Evolutionary conservation across 192 early-diverging fungal species (phyloP), one percentile per base, ranked within the genome.

Genomic region (Entomortierella parvispora): DNA sequence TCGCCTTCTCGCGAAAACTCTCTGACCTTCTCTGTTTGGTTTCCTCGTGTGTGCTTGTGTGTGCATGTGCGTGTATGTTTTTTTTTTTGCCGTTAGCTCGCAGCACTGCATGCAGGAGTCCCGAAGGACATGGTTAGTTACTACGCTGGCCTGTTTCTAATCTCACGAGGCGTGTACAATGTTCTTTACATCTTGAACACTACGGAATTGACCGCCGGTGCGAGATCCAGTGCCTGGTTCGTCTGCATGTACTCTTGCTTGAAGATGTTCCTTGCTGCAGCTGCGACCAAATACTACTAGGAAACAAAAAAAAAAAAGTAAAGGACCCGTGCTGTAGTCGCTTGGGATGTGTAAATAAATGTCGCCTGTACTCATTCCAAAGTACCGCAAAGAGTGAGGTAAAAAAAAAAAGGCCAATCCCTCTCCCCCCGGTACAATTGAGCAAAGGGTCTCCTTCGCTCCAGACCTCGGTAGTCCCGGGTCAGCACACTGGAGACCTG

Each of bases 101-200:
- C 52, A 31, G 52, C 52, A 9, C 26, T 54, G 28, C 31, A 54
- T 54, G 52, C 52, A 14, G 52, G 52, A 14, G 29, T 54, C 31
- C 29, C 52, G 11, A 54, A 32, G 52, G 52, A 54, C 10, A 31
- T 32, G 6, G 52, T 54, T 9, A 54, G 2, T 28, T 54, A 54
- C 52, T 54, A 54, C 18, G 23, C 52, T 1, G 31, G 31, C 10
- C 14, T 54, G 11, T 54, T 54, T 28, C 25, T 54, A 22, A 8
- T 26, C 22, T 22, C 52, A 7, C 7, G 52, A 10, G 25, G 11
- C 6, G 15, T 29, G 10, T 54, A 31, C 52, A 54, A 54, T n/a
- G 18, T 54, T 9, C 25, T 54, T 17, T 54, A 54, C 28, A 54
- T 54, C 52, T 40, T 54, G 11, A 54, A 54, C 28, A 54, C 52